phyloP scores from a whole-genome alignment of 2,329 filamentous ascomycete genomes.

The Penicillium sp. region DNA sequence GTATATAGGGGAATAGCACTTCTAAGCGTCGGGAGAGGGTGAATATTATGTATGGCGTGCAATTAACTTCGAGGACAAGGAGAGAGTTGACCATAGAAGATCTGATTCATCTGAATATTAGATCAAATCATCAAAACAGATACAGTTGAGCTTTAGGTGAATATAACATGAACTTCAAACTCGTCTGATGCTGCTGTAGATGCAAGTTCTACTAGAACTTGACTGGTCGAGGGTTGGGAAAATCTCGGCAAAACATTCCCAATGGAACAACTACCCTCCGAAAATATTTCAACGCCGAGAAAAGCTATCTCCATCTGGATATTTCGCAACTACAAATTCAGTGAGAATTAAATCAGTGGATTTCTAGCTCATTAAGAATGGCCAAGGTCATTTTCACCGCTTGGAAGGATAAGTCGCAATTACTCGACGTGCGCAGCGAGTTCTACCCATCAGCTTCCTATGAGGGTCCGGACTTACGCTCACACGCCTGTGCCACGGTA shows the following conservation, averaged over 20 bases:
- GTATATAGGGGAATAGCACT: too few species aligned
- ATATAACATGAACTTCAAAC: too few species aligned
- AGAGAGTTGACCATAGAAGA: too few species aligned
- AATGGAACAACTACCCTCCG: slow-evolving; percentile 26
- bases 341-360: neutral
- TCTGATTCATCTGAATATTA: too few species aligned
- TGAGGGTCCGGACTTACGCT: slow-evolving; percentile 42
- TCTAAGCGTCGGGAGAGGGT: too few species aligned
- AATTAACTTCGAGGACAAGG: too few species aligned
- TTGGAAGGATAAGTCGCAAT: slow-evolving; percentile 44
- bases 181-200: too few species aligned
- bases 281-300: slow-evolving; percentile 19
- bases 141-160: too few species aligned
- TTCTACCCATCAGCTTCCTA: slow-evolving; percentile 43
- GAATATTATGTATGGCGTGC: too few species aligned
- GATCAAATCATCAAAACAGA: too few species aligned
- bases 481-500: slow-evolving; percentile 46
- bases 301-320: neutral
- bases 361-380: slow-evolving; percentile 29
- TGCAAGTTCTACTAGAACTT: too few species aligned
- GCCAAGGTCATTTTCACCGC: slow-evolving; percentile 47
- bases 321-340: neutral
- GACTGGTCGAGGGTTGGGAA: too few species aligned
- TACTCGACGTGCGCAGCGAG: slow-evolving; percentile 42
- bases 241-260: slow-evolving; percentile 18